These are phyloP conservation scores for Tephrocybe sp. DNA, from an alignment of 768 basidiomycete genomes.

Conservation along the genomic window DNA sequence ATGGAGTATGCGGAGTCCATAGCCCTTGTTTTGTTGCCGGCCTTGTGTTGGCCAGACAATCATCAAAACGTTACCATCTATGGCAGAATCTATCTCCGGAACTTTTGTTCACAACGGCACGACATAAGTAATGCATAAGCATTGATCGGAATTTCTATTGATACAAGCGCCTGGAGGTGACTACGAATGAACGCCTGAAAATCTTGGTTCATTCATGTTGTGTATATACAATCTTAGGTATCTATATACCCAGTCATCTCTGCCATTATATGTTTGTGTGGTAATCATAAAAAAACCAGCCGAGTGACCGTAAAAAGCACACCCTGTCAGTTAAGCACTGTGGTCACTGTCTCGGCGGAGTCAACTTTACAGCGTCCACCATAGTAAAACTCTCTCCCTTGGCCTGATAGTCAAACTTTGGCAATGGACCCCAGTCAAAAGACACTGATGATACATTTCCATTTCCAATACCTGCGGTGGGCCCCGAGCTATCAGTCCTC, in stretches of 20 bases:
- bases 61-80: not conserved
- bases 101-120: too few relatives aligned
- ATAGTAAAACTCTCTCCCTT: constrained; percentile 14
- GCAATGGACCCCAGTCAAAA: constrained; percentile 66
- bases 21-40: not conserved
- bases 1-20: too few relatives aligned
- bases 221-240: not conserved
- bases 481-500: constrained; percentile 23
- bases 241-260: not conserved
- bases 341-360: constrained; percentile 9
- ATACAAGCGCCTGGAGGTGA: too few relatives aligned
- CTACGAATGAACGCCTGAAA: too few relatives aligned
- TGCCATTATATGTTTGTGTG: not conserved
- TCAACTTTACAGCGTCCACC: constrained; percentile 18
- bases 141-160: too few relatives aligned
- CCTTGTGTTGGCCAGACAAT: not conserved
- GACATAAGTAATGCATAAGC: too few relatives aligned
- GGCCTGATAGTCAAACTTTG: constrained; percentile 32
- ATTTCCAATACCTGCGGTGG: constrained; percentile 8
- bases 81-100: too few relatives aligned
- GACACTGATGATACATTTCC: constrained; percentile 24
- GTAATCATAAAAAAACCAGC: not conserved
- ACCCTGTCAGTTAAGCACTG: too few relatives aligned
- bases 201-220: too few relatives aligned
- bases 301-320: too few relatives aligned